Evolutionary conservation across 257 asterid species (phyloP).

Genomic region (Buddleja alternifolia): DNA sequence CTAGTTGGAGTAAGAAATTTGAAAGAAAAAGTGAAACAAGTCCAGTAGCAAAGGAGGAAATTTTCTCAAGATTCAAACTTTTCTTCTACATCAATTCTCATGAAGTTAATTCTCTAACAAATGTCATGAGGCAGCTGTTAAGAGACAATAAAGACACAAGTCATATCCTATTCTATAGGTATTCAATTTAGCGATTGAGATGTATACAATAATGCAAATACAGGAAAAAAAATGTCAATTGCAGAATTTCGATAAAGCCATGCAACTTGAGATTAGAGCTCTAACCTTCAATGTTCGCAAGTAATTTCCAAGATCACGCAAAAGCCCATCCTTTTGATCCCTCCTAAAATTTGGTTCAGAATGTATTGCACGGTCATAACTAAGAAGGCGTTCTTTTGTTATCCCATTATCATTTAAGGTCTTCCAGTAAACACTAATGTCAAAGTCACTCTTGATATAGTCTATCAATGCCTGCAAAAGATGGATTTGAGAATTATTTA

Average conservation of each 20-base stretch:
- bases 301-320: conserved; percentile 93
- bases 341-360: conserved; percentile 80
- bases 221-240: conserved; percentile 11
- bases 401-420: conserved; percentile 92
- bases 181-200: conserved; percentile 11
- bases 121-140: not conserved
- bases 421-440: conserved; percentile 85
- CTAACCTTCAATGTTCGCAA: conserved; percentile 92
- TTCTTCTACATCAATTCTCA: not conserved
- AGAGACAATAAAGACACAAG: conserved; percentile 3
- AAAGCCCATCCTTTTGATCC: conserved; percentile 87
- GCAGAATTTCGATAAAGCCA: conserved; percentile 18
- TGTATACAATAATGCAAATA: conserved; percentile 17
- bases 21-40: conserved; percentile 4
- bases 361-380: conserved; percentile 97
- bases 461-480: conserved; percentile 82
- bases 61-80: not conserved
- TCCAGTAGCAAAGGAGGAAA: not conserved
- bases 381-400: conserved; percentile 94
- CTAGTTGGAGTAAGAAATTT: conserved; percentile 16
- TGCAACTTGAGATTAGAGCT: conserved; percentile 4
- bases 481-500: conserved; percentile 5
- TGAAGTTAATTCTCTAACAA: not conserved
- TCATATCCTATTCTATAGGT: not conserved
- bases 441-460: conserved; percentile 82